phyloP scores from a whole-genome alignment of 2,329 filamentous ascomycete species.

The Dichotomopilus funicola region DNA sequence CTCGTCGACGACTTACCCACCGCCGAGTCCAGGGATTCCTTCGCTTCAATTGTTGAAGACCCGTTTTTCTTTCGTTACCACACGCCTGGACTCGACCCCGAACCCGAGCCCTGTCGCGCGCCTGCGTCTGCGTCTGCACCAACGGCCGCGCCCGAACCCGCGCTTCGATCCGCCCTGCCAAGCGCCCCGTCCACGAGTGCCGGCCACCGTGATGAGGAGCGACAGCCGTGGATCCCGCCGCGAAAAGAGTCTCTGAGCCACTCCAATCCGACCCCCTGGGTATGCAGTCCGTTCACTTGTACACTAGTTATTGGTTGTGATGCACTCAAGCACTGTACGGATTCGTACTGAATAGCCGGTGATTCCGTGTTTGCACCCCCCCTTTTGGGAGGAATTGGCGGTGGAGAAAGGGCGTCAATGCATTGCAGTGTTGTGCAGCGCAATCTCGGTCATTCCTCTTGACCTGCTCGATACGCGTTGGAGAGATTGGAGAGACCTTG shows the following conservation, averaged over 20 bases:
- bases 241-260: conserved; percentile 43
- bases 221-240: conserved; percentile 39
- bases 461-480: background rate
- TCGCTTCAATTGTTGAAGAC: conserved; percentile 49
- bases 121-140: conserved; percentile 7
- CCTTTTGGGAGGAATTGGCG: background rate
- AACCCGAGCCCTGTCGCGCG: conserved; percentile 20
- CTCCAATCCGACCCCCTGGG: conserved; percentile 25
- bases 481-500: background rate
- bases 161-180: conserved; percentile 23
- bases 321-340: background rate
- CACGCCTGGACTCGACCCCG: conserved; percentile 27
- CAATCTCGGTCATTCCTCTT: too few relatives aligned
- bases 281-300: conserved; percentile 15
- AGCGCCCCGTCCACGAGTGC: conserved; percentile 8
- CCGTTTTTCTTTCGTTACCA: conserved; percentile 47
- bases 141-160: conserved; percentile 26
- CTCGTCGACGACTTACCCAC: conserved; percentile 24
- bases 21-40: conserved; percentile 38
- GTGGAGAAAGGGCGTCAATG: too few relatives aligned
- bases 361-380: background rate
- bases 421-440: too few relatives aligned
- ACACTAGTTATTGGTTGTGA: background rate
- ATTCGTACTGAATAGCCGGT: too few relatives aligned
- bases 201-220: conserved; percentile 32